phyloP scores from a whole-genome alignment of 352 stramenopile genomes.

The Lagenidium giganteum region DNA sequence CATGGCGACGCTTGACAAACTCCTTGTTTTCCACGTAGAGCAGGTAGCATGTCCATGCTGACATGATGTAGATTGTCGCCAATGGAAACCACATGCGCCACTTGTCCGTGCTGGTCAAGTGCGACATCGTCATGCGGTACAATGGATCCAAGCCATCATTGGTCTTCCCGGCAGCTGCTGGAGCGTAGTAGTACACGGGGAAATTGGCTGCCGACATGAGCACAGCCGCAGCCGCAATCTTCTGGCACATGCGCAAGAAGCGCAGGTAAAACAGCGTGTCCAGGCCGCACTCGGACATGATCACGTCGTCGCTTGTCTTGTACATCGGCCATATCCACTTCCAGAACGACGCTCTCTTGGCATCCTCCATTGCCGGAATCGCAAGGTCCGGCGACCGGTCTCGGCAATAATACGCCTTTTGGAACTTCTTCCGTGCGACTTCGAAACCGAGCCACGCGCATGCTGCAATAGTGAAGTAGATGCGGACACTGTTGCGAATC shows the following conservation, averaged over 20 bases:
- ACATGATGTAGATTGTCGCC: conserved; percentile 49
- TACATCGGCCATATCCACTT: conserved; percentile 46
- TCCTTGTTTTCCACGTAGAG: conserved; percentile 55
- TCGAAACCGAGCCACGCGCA: conserved; percentile 52
- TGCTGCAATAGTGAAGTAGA: conserved; percentile 51
- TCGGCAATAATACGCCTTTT: conserved; percentile 53
- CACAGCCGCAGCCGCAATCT: conserved; percentile 38
- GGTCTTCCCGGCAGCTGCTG: too few relatives aligned
- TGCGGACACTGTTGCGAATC: conserved; percentile 41
- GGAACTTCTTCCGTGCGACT: conserved; percentile 34
- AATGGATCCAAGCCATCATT: conserved; percentile 25
- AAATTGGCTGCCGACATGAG: conserved; percentile 47
- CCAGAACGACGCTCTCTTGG: conserved; percentile 23
- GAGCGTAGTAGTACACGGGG: conserved; percentile 62
- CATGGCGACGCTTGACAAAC: conserved; percentile 49
- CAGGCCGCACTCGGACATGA: conserved; percentile 52
- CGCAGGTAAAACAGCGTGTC: conserved; percentile 67
- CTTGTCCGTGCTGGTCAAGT: conserved; percentile 36
- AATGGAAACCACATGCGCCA: conserved; percentile 57
- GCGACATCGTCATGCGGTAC: conserved; percentile 51
- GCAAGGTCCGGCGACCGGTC: conserved; percentile 39
- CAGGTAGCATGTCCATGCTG: conserved; percentile 36
- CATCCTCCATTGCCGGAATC: conserved; percentile 20
- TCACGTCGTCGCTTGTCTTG: conserved; percentile 36
- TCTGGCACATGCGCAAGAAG: conserved; percentile 49